These are phyloP conservation scores for Chalaropsis ovoidea DNA, from an alignment of 2,329 filamentous ascomycete species.

Conservation along the genomic window DNA sequence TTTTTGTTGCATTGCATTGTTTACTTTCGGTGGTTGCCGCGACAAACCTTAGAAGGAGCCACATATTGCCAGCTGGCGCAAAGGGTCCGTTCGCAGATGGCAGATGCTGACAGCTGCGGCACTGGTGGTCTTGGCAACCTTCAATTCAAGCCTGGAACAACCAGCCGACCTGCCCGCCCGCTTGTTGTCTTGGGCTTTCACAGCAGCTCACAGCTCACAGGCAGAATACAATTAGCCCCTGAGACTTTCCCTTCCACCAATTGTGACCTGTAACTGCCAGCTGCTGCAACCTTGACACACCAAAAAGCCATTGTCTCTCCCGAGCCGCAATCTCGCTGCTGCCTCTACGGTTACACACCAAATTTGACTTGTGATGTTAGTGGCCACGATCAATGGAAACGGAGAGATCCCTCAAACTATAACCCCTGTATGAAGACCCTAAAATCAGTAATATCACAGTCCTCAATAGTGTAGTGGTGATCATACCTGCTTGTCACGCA, in stretches of 20 bases:
- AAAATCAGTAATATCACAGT: not conserved
- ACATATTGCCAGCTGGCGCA: not conserved
- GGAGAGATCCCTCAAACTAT: not conserved
- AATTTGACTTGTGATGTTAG: not conserved
- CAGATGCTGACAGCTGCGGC: not conserved
- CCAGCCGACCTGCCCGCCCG: no score
- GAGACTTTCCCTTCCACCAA: not conserved
- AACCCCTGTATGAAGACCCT: not conserved
- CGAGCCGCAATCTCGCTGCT: not conserved
- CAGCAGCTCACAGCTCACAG: not conserved
- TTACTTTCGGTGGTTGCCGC: slow-evolving; percentile 9
- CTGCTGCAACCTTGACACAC: not conserved
- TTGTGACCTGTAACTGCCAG: no score
- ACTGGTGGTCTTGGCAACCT: not conserved
- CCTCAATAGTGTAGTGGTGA: slow-evolving; percentile 15
- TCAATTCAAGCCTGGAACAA: not conserved
- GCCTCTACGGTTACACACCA: not conserved
- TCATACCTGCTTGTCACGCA: slow-evolving; percentile 16
- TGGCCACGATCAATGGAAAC: not conserved
- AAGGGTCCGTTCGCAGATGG: not conserved
- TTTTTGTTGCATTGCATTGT: slow-evolving; percentile 8
- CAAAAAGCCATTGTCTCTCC: not conserved
- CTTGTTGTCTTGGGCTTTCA: no score
- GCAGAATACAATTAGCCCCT: not conserved
- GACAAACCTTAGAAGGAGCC: slow-evolving; percentile 14